A percentile compares a stretch with the other conserved stretches of the same genome.
phyloP scores from a whole-genome alignment of 805 yeast species.

The Lipomyces starkeyi region DNA sequence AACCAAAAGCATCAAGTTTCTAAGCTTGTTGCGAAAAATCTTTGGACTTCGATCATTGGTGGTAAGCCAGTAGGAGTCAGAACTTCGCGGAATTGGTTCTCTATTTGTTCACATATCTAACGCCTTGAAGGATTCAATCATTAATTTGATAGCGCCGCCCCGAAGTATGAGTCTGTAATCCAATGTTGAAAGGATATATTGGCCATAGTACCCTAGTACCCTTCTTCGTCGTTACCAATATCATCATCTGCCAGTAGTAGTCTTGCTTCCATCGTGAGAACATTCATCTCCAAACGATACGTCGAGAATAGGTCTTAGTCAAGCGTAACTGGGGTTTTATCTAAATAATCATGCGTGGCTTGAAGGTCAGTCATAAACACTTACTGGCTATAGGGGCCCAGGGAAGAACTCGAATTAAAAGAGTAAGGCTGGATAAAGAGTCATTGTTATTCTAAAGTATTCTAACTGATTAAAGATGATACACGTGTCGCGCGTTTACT shows the following conservation, averaged over 20 bases:
- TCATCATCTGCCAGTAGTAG: neutral
- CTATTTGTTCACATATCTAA: neutral
- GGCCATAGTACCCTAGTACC: too few species aligned
- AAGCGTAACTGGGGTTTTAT: neutral
- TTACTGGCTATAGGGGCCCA: constrained; percentile 3
- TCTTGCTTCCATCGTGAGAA: neutral
- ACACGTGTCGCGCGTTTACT: neutral
- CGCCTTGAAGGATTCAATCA: neutral
- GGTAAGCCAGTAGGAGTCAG: neutral
- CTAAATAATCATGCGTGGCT: too few species aligned
- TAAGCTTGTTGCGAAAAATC: neutral
- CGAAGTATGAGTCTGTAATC: neutral
- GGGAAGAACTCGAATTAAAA: neutral
- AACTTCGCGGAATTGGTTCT: neutral
- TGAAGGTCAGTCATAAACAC: too few species aligned
- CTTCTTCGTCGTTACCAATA: neutral
- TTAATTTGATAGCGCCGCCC: too few species aligned
- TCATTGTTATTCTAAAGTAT: too few species aligned
- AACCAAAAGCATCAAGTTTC: neutral
- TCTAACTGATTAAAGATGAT: neutral
- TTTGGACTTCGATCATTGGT: neutral
- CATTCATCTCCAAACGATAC: neutral
- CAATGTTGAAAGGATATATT: neutral
- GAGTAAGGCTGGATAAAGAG: neutral
- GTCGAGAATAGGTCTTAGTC: neutral